A percentile compares a stretch with the other conserved stretches of the same genome.
phyloP scores from a whole-genome alignment of 1,284 basidiomycete genomes.

The Ustilago nuda region DNA sequence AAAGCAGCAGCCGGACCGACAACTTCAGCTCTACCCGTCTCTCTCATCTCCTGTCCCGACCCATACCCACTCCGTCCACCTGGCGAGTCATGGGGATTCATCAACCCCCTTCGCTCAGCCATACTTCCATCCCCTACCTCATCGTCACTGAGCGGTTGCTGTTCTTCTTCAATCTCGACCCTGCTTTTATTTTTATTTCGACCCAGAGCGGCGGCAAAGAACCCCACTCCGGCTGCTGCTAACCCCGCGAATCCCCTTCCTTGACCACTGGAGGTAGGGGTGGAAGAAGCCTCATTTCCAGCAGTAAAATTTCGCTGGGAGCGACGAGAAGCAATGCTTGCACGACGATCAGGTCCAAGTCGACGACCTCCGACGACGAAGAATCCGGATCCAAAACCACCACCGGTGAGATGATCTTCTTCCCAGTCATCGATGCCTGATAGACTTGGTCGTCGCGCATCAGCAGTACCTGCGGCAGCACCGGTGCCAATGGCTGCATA shows the following conservation, averaged over 20 bases:
- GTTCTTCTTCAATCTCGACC: conserved; percentile 41
- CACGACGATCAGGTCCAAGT: conserved; percentile 20
- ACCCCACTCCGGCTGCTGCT: conserved; percentile 27
- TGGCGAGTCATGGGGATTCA: conserved; percentile 26
- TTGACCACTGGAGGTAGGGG: neutral
- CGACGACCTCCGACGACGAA: conserved; percentile 55
- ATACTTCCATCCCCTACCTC: conserved; percentile 32
- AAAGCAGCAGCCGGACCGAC: conserved; percentile 20
- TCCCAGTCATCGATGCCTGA: conserved; percentile 54
- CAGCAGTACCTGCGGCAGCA: conserved; percentile 31
- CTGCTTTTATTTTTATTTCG: conserved; percentile 7
- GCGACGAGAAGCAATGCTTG: conserved; percentile 28
- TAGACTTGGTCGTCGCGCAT: conserved; percentile 27
- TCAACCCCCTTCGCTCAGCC: conserved; percentile 45
- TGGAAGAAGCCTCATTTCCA: conserved; percentile 19
- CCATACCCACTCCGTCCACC: conserved; percentile 15
- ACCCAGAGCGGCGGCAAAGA: conserved; percentile 29
- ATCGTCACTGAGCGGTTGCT: conserved; percentile 30
- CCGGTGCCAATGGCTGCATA: conserved; percentile 42
- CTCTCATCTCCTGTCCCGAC: conserved; percentile 26
- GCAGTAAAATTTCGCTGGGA: conserved; percentile 20
- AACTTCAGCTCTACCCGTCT: conserved; percentile 3
- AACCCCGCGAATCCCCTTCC: conserved; percentile 10
- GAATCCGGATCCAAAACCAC: conserved; percentile 51
- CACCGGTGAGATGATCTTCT: conserved; percentile 48